These are phyloP conservation scores for Alternaria infectoria DNA, from an alignment of 2,329 filamentous ascomycete species.

Conservation along the genomic window DNA sequence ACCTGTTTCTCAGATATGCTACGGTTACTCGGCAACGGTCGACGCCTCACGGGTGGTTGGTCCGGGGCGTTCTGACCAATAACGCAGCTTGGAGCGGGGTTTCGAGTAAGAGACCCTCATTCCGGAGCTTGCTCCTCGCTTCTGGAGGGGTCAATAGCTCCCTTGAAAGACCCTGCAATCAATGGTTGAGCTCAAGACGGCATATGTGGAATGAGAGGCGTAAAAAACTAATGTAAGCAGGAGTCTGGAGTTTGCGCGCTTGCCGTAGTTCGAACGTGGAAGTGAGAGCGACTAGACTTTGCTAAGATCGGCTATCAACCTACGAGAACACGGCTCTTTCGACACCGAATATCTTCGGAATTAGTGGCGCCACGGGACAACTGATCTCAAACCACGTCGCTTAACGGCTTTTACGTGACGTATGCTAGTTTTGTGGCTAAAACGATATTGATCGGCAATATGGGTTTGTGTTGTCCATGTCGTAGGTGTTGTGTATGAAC, in stretches of 20 bases:
- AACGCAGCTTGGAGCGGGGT: not conserved
- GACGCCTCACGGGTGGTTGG: not conserved
- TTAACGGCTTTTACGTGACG: not conserved
- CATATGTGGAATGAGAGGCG: conserved; percentile 2
- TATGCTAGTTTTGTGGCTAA: not conserved
- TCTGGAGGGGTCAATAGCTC: not conserved
- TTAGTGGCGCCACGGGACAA: not conserved
- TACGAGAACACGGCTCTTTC: not conserved
- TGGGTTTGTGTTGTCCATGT: not conserved
- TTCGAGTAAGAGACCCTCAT: not conserved
- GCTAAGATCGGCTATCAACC: not conserved
- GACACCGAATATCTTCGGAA: conserved; percentile 8
- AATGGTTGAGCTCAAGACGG: not conserved
- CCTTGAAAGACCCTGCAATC: conserved; percentile 1
- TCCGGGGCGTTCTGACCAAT: conserved; percentile 1
- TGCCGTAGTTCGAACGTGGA: conserved; percentile 12
- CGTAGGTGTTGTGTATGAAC: not conserved
- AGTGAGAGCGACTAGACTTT: not conserved
- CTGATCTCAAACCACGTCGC: not conserved
- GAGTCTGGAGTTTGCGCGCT: not conserved
- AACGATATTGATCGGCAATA: not conserved
- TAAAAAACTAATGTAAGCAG: not conserved
- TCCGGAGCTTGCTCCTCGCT: not conserved
- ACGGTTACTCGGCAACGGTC: conserved; percentile 6
- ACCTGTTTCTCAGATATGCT: not conserved